Percentiles rank a stretch among this genome's conserved stretches.
Evolutionary conservation across 345 rosid genomes (phyloP).

Genomic region (Clarkia xantiana): DNA sequence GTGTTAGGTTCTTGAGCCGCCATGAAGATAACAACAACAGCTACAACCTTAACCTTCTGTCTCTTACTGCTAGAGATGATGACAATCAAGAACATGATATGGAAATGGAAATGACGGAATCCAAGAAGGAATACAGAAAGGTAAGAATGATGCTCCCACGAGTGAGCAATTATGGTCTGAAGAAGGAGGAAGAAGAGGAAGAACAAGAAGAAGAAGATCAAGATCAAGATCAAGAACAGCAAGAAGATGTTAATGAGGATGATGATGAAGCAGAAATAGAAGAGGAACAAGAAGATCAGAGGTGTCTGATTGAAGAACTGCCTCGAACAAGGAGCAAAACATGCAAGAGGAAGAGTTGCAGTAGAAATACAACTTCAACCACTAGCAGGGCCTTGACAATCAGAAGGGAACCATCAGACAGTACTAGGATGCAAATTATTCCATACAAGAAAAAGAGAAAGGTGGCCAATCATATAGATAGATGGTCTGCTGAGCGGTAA

Average conservation of each 20-base stretch:
- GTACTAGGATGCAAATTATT: slow-evolving; percentile 12
- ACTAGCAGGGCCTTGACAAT: slow-evolving; percentile 12
- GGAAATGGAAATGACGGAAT: neutral
- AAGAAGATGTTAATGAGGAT: slow-evolving; percentile 9
- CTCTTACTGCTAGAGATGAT: neutral
- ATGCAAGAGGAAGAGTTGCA: slow-evolving; percentile 29
- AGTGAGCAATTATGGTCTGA: slow-evolving; percentile 4
- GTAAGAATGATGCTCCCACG: neutral
- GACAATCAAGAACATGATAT: slow-evolving; percentile 4
- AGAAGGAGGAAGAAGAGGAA: slow-evolving; percentile 3
- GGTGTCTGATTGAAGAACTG: slow-evolving; percentile 7
- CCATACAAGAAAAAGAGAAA: slow-evolving; percentile 15
- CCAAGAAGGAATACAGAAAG: slow-evolving; percentile 2
- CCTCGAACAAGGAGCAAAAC: neutral
- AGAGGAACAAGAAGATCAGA: slow-evolving; percentile 8
- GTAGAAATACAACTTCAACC: neutral
- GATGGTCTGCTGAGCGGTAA: slow-evolving; percentile 84
- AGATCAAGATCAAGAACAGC: slow-evolving; percentile 4
- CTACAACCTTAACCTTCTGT: neutral
- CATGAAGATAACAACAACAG: slow-evolving; percentile 8
- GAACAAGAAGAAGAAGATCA: slow-evolving; percentile 8
- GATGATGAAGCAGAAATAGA: slow-evolving; percentile 16
- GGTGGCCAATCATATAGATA: slow-evolving; percentile 25
- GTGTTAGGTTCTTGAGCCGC: slow-evolving; percentile 29
- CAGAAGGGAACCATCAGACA: slow-evolving; percentile 19